Evolutionary conservation across 192 early-diverging fungal species (phyloP).

Genomic region (Backusella psychrophila): DNA sequence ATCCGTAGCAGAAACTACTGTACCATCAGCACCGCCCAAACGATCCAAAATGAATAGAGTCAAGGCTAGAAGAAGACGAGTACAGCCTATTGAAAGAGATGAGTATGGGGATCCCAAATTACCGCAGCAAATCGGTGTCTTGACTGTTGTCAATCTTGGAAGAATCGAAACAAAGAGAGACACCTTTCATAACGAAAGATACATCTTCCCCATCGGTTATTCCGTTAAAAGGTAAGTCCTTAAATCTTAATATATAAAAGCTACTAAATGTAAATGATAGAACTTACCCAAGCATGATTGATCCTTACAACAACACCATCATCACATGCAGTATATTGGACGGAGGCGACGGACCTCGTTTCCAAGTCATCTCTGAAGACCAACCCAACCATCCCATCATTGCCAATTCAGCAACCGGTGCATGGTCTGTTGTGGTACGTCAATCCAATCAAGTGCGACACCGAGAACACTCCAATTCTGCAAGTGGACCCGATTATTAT

Average conservation of each 20-base stretch:
- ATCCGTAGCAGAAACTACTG: not conserved
- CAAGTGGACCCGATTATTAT: conserved; percentile 88
- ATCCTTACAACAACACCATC: conserved; percentile 47
- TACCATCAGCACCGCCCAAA: conserved; percentile 22
- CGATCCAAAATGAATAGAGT: conserved; percentile 20
- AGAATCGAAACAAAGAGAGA: conserved; percentile 67
- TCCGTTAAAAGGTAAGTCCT: conserved; percentile 39
- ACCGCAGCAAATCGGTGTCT: conserved; percentile 74
- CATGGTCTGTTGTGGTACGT: conserved; percentile 81
- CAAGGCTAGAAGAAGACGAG: conserved; percentile 10
- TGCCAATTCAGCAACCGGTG: conserved; percentile 82
- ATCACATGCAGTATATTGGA: conserved; percentile 68
- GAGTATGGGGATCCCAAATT: conserved; percentile 65
- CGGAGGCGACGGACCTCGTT: conserved; percentile 69
- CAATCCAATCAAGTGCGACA: conserved; percentile 77
- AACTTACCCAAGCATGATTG: conserved; percentile 70
- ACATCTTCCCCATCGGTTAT: conserved; percentile 92
- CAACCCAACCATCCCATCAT: conserved; percentile 62
- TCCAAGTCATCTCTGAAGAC: conserved; percentile 81
- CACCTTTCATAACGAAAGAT: conserved; percentile 83
- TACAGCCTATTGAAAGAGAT: conserved; percentile 48
- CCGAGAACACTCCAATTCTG: conserved; percentile 76
- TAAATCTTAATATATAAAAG: not conserved
- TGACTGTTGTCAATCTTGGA: conserved; percentile 72
- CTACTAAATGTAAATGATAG: not conserved